These are phyloP conservation scores for Tetrapisispora nanseiensis DNA, from an alignment of 805 yeast genomes.

Conservation along the genomic window DNA sequence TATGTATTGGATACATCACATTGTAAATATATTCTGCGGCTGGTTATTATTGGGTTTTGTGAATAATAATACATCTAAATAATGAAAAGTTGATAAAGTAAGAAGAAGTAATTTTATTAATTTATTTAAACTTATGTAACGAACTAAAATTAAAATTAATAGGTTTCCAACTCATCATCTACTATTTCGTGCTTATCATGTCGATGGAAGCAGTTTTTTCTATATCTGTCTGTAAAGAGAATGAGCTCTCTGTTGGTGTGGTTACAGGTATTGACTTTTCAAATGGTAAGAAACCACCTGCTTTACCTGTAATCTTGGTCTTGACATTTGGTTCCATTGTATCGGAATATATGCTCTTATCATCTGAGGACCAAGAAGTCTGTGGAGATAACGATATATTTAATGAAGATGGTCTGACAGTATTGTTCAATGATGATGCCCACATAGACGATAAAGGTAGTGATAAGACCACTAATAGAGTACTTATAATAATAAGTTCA, in stretches of 20 bases:
- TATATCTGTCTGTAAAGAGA: background rate
- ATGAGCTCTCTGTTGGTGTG: background rate
- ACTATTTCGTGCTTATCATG: background rate
- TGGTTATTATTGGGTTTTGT: conserved; percentile 12
- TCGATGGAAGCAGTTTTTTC: background rate
- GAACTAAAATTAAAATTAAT: background rate
- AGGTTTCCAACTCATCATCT: too few relatives aligned
- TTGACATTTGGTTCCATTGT: conserved; percentile 1
- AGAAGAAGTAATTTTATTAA: conserved; percentile 8
- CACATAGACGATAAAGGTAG: conserved; percentile 81
- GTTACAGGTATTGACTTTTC: background rate
- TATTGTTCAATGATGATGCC: conserved; percentile 63
- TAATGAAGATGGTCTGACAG: conserved; percentile 34
- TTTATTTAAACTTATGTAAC: conserved; percentile 1
- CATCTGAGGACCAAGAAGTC: conserved; percentile 1
- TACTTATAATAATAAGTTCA: conserved; percentile 42
- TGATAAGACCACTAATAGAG: conserved; percentile 56
- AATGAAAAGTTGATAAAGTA: background rate
- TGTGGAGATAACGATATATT: conserved; percentile 15
- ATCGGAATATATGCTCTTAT: background rate
- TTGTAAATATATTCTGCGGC: conserved; percentile 55
- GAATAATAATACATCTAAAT: background rate
- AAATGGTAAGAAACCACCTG: conserved; percentile 12
- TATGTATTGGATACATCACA: conserved; percentile 75
- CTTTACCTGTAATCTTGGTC: background rate